These are phyloP conservation scores for Fusarium bactridioides DNA, from an alignment of 2,329 filamentous ascomycete genomes.

Conservation along the genomic window DNA sequence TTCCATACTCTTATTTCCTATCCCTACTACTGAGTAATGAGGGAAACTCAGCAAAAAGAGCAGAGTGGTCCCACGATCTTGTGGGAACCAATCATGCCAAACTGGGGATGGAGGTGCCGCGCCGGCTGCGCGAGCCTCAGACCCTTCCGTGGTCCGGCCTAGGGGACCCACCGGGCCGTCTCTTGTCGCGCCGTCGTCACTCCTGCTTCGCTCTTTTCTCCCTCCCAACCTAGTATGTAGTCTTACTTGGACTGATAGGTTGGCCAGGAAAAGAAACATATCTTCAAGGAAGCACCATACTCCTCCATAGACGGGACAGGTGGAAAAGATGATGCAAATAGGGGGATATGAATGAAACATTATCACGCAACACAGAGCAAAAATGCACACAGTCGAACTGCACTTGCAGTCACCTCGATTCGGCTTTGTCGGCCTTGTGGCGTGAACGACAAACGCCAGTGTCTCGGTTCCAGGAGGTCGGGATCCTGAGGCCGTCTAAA, in stretches of 20 bases:
- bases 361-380: not conserved
- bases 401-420: not conserved
- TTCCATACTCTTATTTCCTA: not conserved
- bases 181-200: not conserved
- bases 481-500: not conserved
- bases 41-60: not conserved
- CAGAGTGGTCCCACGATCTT: conserved; percentile 13
- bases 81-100: not conserved
- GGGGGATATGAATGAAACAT: not conserved
- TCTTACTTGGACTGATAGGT: not conserved
- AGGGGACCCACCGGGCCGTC: not conserved
- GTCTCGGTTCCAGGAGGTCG: conserved; percentile 24
- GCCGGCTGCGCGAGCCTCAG: conserved; percentile 14
- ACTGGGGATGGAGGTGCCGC: not conserved
- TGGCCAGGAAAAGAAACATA: not conserved
- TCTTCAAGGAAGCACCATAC: not conserved
- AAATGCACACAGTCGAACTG: not conserved
- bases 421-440: conserved; percentile 6
- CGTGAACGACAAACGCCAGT: conserved; percentile 22
- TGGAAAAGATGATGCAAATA: not conserved
- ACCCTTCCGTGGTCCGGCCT: conserved; percentile 11
- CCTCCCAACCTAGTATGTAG: not conserved
- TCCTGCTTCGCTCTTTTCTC: not conserved
- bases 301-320: not conserved
- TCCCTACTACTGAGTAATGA: not conserved